A percentile compares a stretch with the other conserved stretches of the same genome.
Conservation (phyloP, 352 stramenopile species). For the Pythium insidiosum region DNA sequence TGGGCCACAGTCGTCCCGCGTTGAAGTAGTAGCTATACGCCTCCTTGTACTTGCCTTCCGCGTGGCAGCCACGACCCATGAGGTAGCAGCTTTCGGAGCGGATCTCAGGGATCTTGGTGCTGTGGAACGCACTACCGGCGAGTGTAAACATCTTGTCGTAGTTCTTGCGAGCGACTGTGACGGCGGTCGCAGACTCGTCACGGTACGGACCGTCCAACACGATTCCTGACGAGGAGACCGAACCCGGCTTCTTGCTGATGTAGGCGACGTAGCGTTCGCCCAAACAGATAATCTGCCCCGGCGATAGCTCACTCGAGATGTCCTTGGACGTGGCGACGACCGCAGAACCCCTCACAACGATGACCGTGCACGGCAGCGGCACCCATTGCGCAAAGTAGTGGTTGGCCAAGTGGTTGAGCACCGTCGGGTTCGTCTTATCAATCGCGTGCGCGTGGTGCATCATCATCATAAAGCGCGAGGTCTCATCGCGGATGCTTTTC, state of each 20-base stretch:
- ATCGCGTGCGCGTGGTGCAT: conserved; percentile 88
- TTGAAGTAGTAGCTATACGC: conserved; percentile 96
- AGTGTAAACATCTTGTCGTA: conserved; percentile 90
- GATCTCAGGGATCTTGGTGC: conserved; percentile 86
- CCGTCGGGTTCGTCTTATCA: conserved; percentile 84
- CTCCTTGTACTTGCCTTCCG: conserved; percentile 91
- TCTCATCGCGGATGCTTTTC: conserved; percentile 76
- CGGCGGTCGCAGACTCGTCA: conserved; percentile 50
- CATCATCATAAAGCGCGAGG: conserved; percentile 87
- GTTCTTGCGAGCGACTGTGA: conserved; percentile 78
- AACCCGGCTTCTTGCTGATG: conserved; percentile 57
- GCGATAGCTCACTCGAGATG: conserved; percentile 81
- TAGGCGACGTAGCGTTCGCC: conserved; percentile 89
- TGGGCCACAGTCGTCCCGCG: conserved; percentile 80
- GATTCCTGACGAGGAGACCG: conserved; percentile 56
- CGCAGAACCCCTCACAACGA: conserved; percentile 79
- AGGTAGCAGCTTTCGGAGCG: conserved; percentile 96
- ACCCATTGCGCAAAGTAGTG: conserved; percentile 98
- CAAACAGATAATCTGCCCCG: conserved; percentile 91
- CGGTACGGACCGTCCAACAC: conserved; percentile 76
- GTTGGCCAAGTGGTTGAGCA: conserved; percentile 97
- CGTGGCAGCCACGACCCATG: conserved; percentile 93
- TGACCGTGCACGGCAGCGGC: conserved; percentile 80
- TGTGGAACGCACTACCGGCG: conserved; percentile 83
- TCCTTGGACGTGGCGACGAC: conserved; percentile 84